phyloP scores from a whole-genome alignment of 1,139 yeast species.

The Scheffersomyces parashehatae region DNA sequence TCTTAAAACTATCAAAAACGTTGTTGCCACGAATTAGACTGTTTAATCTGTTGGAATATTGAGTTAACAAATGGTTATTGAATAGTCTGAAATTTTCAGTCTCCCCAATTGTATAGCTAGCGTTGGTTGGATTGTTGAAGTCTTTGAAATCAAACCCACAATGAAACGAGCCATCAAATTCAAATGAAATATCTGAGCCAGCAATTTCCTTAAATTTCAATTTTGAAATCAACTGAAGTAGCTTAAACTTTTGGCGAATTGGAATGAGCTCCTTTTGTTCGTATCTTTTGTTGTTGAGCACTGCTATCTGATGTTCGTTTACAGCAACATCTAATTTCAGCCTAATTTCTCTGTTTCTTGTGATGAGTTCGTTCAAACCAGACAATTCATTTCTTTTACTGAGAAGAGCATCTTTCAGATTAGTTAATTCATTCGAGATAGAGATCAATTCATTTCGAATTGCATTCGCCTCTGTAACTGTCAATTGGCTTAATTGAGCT shows the following conservation, averaged over 20 bases:
- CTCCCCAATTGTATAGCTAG: background rate
- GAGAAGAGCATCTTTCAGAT: conserved; percentile 11
- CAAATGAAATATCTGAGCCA: conserved; percentile 12
- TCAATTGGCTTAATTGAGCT: conserved; percentile 17
- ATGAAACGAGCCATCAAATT: conserved; percentile 16
- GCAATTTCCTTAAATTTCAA: conserved; percentile 16
- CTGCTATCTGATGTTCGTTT: conserved; percentile 12
- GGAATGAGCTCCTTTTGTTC: conserved; percentile 25
- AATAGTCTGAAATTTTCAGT: background rate
- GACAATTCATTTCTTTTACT: conserved; percentile 11
- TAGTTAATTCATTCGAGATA: conserved; percentile 14
- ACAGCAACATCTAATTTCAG: conserved; percentile 15
- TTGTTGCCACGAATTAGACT: background rate
- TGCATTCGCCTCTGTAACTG: conserved; percentile 11
- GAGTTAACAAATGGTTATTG: background rate
- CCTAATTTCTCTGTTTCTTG: conserved; percentile 5
- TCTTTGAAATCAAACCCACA: conserved; percentile 15
- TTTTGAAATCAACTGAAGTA: conserved; percentile 24
- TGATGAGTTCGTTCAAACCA: conserved; percentile 13
- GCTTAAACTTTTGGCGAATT: conserved; percentile 22
- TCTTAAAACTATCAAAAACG: conserved; percentile 15
- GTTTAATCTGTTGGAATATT: background rate
- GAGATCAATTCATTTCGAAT: background rate
- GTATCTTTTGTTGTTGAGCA: conserved; percentile 24
- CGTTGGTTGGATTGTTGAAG: background rate